Percentiles rank a stretch among this genome's conserved stretches.
Evolutionary conservation across 23 red algal species (phyloP).

Genomic region (Gracilaria vermiculophylla): DNA sequence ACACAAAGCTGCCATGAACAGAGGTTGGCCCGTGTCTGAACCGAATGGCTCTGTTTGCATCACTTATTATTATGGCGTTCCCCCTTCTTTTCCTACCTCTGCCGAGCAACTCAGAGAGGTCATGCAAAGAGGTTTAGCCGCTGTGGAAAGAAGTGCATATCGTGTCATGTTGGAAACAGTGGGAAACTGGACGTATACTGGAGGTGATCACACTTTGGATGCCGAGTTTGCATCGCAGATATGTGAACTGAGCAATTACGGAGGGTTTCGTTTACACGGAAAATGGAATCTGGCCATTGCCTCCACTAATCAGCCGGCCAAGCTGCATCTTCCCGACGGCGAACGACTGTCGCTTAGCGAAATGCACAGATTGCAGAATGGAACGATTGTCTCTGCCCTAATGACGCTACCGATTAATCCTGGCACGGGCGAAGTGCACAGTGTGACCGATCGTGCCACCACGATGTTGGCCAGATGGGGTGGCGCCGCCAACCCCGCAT

Average conservation of each 20-base stretch:
- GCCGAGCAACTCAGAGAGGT: neutral
- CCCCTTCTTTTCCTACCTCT: neutral
- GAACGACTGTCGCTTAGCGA: neutral
- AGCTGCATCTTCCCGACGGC: neutral
- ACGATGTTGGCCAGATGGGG: constrained; percentile 8
- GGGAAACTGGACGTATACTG: neutral
- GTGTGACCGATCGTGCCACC: neutral
- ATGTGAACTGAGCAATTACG: neutral
- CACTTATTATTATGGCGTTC: constrained; percentile 9
- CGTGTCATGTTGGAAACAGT: neutral
- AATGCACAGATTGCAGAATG: neutral
- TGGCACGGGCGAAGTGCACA: neutral
- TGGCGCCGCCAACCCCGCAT: neutral
- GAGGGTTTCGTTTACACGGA: neutral
- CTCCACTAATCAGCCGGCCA: neutral
- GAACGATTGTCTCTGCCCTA: constrained; percentile 1
- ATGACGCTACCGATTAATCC: constrained; percentile 19
- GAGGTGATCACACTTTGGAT: too few species aligned
- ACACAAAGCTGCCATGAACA: neutral
- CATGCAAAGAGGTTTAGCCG: neutral
- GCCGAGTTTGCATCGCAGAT: neutral
- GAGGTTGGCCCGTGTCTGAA: constrained; percentile 2
- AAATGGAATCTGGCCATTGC: neutral
- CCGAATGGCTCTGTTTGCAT: neutral
- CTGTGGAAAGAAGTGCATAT: neutral